Percentiles rank a stretch among this genome's conserved stretches.
These are phyloP conservation scores for Boletus sensibilis DNA, from an alignment of 768 basidiomycete genomes.

Conservation along the genomic window DNA sequence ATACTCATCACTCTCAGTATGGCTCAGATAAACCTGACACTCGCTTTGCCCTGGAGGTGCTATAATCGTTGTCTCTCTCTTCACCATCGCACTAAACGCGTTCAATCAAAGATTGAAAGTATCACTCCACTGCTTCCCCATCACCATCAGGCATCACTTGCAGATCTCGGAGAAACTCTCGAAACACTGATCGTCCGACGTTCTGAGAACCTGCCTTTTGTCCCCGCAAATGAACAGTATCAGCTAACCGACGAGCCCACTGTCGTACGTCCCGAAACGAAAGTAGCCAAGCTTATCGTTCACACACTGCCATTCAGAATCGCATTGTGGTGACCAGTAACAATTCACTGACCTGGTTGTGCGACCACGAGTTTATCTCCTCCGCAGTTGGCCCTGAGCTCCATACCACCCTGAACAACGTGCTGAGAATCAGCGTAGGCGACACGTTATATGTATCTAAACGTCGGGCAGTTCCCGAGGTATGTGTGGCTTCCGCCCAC, in stretches of 20 bases:
- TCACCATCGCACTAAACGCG: constrained; percentile 9
- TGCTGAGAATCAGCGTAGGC: constrained; percentile 45
- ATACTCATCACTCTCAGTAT: constrained; percentile 51
- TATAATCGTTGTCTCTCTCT: constrained; percentile 9
- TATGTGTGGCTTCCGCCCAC: constrained; percentile 30
- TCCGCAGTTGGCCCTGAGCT: constrained; percentile 26
- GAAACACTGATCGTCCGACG: constrained; percentile 35
- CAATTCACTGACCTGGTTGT: constrained; percentile 50
- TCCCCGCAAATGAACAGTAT: constrained; percentile 27
- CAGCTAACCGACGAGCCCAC: constrained; percentile 20
- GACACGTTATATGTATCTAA: constrained; percentile 59
- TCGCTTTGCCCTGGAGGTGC: constrained; percentile 83
- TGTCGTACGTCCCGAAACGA: constrained; percentile 23
- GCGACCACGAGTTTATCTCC: constrained; percentile 32
- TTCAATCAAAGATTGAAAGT: constrained; percentile 33
- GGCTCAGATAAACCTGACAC: constrained; percentile 96
- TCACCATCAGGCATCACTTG: constrained; percentile 23
- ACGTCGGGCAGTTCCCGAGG: constrained; percentile 53
- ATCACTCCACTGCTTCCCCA: constrained; percentile 33
- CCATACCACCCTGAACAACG: constrained; percentile 37
- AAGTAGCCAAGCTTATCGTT: not conserved
- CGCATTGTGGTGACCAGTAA: constrained; percentile 47
- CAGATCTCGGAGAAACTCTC: constrained; percentile 29
- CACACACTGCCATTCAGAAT: constrained; percentile 39
- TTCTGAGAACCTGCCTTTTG: constrained; percentile 25